These are phyloP conservation scores for Epichloe gansuensis DNA, from an alignment of 2,329 filamentous ascomycete species.

Conservation along the genomic window DNA sequence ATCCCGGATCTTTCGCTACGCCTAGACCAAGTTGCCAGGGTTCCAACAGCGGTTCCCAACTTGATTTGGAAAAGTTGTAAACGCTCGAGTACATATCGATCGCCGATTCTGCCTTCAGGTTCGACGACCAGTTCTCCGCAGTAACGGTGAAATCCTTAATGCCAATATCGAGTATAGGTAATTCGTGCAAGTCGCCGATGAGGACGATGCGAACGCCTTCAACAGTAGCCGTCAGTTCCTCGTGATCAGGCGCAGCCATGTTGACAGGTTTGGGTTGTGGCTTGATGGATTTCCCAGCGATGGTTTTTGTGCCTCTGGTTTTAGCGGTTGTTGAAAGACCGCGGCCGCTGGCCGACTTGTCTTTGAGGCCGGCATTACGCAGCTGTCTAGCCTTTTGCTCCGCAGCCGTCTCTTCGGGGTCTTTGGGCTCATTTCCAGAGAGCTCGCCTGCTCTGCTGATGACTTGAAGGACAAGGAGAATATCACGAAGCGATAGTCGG, in stretches of 20 bases:
- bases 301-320: conserved; percentile 26
- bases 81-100: conserved; percentile 92
- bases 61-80: conserved; percentile 98
- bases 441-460: conserved; percentile 82
- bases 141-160: conserved; percentile 79
- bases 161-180: conserved; percentile 87
- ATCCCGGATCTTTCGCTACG: conserved; percentile 63
- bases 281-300: conserved; percentile 17
- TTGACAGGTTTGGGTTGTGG: conserved; percentile 8
- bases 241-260: conserved; percentile 25
- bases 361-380: conserved; percentile 34
- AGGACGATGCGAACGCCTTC: conserved; percentile 85
- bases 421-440: conserved; percentile 48
- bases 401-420: conserved; percentile 23
- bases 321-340: conserved; percentile 39
- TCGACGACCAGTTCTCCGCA: conserved; percentile 82
- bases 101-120: conserved; percentile 74
- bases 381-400: conserved; percentile 45
- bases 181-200: conserved; percentile 89
- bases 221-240: conserved; percentile 75
- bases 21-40: conserved; percentile 94
- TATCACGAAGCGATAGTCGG: conserved; percentile 82
- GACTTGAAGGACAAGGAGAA: conserved; percentile 86
- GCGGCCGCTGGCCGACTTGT: conserved; percentile 43
- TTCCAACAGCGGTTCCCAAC: conserved; percentile 92